Evolutionary conservation across 192 early-diverging fungal species (phyloP), one percentile per base, ranked within the genome.

Genomic region (Spizellomyces punctatus): DNA sequence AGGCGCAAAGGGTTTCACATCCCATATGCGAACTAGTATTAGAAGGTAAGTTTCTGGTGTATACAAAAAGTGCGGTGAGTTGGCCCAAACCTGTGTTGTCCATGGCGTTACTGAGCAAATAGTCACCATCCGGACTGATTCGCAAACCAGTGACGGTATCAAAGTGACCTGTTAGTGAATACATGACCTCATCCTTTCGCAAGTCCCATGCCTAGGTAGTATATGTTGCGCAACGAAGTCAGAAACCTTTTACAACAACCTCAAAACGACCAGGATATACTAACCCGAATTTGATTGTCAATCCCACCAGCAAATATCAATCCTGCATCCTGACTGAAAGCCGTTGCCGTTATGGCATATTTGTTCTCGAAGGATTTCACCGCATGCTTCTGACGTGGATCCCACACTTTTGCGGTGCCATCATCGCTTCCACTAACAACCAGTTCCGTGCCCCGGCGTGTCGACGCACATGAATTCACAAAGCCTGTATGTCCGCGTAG

Each of bases 101-200:
- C 89, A 98, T 92, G 5, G 91, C 85, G 64, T 95, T 94, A 7
- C 91, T 93, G 46, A 96, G 72, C 27, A 99, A 80, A 64, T 87
- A 83, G 52, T 86, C 85, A 21, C 96, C 95, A 68, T 95, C 92
- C 8, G 95, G 93, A 42, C 91, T 91, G 16, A 97, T 63, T 10
- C 88, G 74, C 27, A 99, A 63, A 0, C 96, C 95, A 41, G 95
- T 91, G 61, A 99, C 83, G 1, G 94, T 95, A 79, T 96, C 96
- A 16, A 88, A 77, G 64, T 99, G 98, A 0, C 95, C 96, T 21
- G 80, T 71, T 44, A 98, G 72, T 1, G 86, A 74, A 71, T 94
- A 92, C 5, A 79, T 67, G 10, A 89, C 73, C 12, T 72, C 76
- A 21, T 87, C 86, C 45, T 88, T 93, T 9, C 98, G 90, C 46